Evolutionary conservation across 1,284 basidiomycete species (phyloP), one percentile per base, ranked within the genome.

Genomic region (Sanghuangporus baumii): DNA sequence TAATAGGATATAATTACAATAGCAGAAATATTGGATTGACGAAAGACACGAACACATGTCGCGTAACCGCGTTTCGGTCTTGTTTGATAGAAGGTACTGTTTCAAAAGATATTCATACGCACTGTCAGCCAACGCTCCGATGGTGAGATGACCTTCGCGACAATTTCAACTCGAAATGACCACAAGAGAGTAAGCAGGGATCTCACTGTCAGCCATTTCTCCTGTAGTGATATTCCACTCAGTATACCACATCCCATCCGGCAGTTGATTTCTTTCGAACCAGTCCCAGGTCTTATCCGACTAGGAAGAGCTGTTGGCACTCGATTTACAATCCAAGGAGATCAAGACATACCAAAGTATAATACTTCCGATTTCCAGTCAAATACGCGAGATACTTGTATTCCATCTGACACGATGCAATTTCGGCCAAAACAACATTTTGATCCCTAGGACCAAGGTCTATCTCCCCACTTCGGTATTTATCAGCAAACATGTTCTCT

Each of bases 101-200:
- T 91, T 91, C 43, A 91, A 78, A 20, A 89, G 79, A 69, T 91
- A 91, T 71, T 92, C 89, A 62, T 91, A 65, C 11, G 59, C 63
- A 38, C 63, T 65, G 37, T 65, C 63, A 11, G 63, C 63, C 23
- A 65, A 34, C 8, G 63, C 63, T 41, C 63, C 63, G 6, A 65
- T 65, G 14, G 63, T 61, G 16, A 65, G 40, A 47, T 65, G 63
- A 16, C 55, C 63, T 65, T 20, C 36, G 16, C 7, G n/a, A 34
- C 38, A 58, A n/a, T 6, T 20, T 46, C 43, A 46, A 12, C 7
- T 37, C 14, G 6, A 11, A 12, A 14, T 12, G 20, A 43, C 6
- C n/a, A 26, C 43, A 12, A 14, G n/a, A 23, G 20, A 20, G 26
- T 43, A 18, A 11, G 31, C 12, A 16, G 34, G 1, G 20, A 4